Conservation (phyloP, 2,329 filamentous ascomycete genomes). For the Sphaerulina vaccinii region DNA sequence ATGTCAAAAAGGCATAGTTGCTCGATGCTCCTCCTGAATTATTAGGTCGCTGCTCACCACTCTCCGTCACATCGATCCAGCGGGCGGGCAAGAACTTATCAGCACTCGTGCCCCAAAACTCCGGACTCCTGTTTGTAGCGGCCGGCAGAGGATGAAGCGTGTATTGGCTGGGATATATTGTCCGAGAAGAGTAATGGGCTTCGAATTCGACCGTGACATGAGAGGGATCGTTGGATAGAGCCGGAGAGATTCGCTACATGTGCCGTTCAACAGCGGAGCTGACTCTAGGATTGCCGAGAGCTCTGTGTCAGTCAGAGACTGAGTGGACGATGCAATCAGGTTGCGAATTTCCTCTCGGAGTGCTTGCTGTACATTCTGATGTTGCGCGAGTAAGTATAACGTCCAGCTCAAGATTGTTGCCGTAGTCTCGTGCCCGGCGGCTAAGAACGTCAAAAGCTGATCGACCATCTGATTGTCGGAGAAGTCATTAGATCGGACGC, state of each 20-base stretch:
- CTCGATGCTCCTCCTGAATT: slow-evolving; percentile 72
- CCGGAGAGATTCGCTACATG: slow-evolving; percentile 48
- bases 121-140: slow-evolving; percentile 45
- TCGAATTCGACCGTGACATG: slow-evolving; percentile 46
- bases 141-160: slow-evolving; percentile 41
- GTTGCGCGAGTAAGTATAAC: slow-evolving; percentile 64
- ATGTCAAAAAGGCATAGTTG: slow-evolving; percentile 28
- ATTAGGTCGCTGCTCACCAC: slow-evolving; percentile 37
- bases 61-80: slow-evolving; percentile 44
- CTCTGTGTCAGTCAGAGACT: slow-evolving; percentile 28
- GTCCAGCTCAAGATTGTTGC: slow-evolving; percentile 75
- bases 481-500: slow-evolving; percentile 55
- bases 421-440: slow-evolving; percentile 71
- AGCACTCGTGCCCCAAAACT: slow-evolving; percentile 45
- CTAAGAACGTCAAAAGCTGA: slow-evolving; percentile 57
- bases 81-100: slow-evolving; percentile 46
- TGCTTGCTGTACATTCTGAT: slow-evolving; percentile 63
- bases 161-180: slow-evolving; percentile 43
- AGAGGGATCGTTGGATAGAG: slow-evolving; percentile 50
- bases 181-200: slow-evolving; percentile 43
- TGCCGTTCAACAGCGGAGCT: slow-evolving; percentile 48
- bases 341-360: slow-evolving; percentile 68
- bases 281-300: slow-evolving; percentile 43
- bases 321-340: slow-evolving; percentile 52
- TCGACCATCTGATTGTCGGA: slow-evolving; percentile 54